Evolutionary conservation across 1,284 basidiomycete genomes (phyloP).

Genomic region (Schizophyllum amplum): DNA sequence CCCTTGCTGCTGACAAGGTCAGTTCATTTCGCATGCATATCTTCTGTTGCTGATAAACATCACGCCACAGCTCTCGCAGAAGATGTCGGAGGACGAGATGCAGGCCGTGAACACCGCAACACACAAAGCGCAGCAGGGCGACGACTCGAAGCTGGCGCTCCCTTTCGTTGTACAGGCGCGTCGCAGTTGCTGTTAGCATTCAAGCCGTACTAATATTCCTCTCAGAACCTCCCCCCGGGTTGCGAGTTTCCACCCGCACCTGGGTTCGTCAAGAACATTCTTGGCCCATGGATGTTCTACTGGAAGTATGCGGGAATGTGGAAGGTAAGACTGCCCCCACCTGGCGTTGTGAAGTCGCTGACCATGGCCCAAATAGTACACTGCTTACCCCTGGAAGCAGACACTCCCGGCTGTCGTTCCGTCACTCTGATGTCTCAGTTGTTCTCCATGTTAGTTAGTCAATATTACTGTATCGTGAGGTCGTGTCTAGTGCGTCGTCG

Average conservation of each 20-base stretch:
- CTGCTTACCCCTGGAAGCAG: constrained; percentile 11
- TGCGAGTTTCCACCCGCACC: constrained; percentile 16
- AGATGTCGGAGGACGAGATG: constrained; percentile 13
- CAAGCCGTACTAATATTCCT: too few relatives aligned
- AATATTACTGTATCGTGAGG: background rate
- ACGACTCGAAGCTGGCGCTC: constrained; percentile 11
- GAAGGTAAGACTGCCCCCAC: constrained; percentile 8
- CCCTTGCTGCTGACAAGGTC: constrained; percentile 8
- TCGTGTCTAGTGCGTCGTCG: background rate
- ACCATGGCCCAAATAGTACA: constrained; percentile 6
- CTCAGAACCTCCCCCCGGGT: constrained; percentile 13
- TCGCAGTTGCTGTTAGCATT: too few relatives aligned
- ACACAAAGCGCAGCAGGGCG: constrained; percentile 9
- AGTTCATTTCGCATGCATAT: background rate
- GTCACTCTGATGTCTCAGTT: background rate
- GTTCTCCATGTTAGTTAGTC: background rate
- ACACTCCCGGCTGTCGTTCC: constrained; percentile 5
- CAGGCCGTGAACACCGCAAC: constrained; percentile 10
- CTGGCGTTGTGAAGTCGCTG: background rate
- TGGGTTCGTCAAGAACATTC: constrained; percentile 12
- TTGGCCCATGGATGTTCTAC: constrained; percentile 13
- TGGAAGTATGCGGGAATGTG: constrained; percentile 14
- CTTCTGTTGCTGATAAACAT: background rate
- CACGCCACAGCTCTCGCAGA: constrained; percentile 6
- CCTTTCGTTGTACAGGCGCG: constrained; percentile 14